Evolutionary conservation across 75 land plant species (phyloP).

Genomic region (Picea sitchensis): DNA sequence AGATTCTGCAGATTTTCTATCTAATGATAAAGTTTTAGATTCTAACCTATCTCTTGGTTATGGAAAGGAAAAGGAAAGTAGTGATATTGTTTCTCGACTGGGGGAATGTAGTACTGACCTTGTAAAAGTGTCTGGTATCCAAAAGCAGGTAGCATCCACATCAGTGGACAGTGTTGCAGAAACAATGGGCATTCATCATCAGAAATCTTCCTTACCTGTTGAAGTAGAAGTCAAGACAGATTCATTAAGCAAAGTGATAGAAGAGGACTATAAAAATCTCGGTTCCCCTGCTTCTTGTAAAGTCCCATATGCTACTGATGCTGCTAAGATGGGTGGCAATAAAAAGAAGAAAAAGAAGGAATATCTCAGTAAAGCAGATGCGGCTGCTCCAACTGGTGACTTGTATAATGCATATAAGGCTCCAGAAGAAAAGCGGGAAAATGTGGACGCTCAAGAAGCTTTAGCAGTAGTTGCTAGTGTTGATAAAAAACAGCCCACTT

Average conservation of each 20-base stretch:
- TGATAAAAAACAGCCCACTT: constrained; percentile 1
- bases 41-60: too few species aligned
- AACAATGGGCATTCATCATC: background rate
- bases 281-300: background rate
- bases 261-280: background rate
- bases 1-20: too few species aligned
- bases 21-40: too few species aligned
- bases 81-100: too few species aligned
- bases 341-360: constrained; percentile 80
- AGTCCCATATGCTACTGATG: background rate
- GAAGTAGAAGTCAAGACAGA: background rate
- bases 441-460: constrained; percentile 11
- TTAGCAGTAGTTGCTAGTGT: constrained; percentile 3
- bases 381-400: constrained; percentile 76
- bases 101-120: too few species aligned
- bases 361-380: constrained; percentile 76
- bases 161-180: background rate
- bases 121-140: too few species aligned
- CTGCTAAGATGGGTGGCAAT: background rate
- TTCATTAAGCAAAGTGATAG: background rate
- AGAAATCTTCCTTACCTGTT: background rate
- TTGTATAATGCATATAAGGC: constrained; percentile 89
- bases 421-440: constrained; percentile 61
- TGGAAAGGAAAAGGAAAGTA: too few species aligned
- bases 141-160: too few species aligned